phyloP scores from a whole-genome alignment of 2,329 filamentous ascomycete species.

The Mycosphaerella arachidis region DNA sequence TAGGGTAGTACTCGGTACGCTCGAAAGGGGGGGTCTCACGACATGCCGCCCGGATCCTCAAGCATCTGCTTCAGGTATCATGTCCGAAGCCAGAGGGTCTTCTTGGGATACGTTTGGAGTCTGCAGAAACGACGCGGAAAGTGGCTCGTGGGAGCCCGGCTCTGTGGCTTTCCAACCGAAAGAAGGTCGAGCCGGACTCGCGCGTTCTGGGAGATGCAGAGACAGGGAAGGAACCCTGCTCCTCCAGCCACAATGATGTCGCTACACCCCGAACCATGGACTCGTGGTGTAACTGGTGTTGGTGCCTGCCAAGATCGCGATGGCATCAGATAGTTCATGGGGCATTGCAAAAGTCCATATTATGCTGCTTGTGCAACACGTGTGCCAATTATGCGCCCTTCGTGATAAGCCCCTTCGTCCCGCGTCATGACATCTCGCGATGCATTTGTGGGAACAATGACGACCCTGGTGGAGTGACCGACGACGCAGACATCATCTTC shows the following conservation, averaged over 20 bases:
- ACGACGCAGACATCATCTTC: neutral
- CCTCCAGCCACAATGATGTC: neutral
- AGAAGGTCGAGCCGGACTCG: neutral
- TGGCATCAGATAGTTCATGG: neutral
- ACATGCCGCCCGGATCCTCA: neutral
- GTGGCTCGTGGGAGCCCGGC: neutral
- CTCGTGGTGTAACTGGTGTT: neutral
- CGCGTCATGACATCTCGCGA: neutral
- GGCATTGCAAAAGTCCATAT: neutral
- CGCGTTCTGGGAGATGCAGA: neutral
- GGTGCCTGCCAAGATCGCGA: neutral
- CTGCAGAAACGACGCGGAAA: neutral
- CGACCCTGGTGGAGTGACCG: neutral
- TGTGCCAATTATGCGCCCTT: neutral
- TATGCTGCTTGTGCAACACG: neutral
- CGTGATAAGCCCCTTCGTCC: neutral
- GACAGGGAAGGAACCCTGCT: neutral
- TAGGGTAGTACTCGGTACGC: neutral
- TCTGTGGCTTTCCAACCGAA: neutral
- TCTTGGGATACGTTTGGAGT: neutral
- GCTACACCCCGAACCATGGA: neutral
- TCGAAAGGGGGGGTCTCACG: neutral
- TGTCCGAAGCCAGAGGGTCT: neutral
- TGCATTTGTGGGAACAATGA: neutral
- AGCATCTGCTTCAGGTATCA: neutral